Base-by-base conservation (phyloP, 306 rosid genomes). In the Hippophae rhamnoides region DNA sequence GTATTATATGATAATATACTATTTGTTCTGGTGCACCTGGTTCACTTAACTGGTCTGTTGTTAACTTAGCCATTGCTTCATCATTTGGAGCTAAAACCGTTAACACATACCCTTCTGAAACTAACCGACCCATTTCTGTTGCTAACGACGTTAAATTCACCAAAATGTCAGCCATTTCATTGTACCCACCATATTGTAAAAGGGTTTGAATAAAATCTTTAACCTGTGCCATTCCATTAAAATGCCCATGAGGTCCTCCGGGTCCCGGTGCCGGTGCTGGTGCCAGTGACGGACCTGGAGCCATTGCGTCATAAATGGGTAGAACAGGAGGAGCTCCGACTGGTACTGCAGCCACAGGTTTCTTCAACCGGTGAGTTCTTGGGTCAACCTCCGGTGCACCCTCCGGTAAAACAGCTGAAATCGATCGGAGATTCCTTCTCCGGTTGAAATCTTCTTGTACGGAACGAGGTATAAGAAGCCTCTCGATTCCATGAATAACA, bases 221-320 rank as follows among this genome's bases (percentile, higher is more conserved):
- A 31, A 92, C 99, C 61, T 92, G 99, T 0, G 86, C 72, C 84
- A 76, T 81, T 0, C 99, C 99, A 61, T 92, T 86, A 78, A 92
- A 92, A 65, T 93, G 93, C 23, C 72, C 81, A 10, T 44, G 86
- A 0, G 95, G 77, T 0, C 99, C 99, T 1, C 90, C 99, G 5
- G 97, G 99, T 23, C 99, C 96, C 0, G 99, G 99, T 0, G 99
- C 99, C 48, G 96, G 99, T 0, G 99, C 99, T 2, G 99, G 99
- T 3, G 99, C 95, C 0, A 92, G 72, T 0, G 95, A 85, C 0
- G 99, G 99, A 3, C 99, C 96, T 0, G 99, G 99, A 0, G 99
- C 99, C 54, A 93, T 0, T 0, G 99, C 96, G 44, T 88, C 94
- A 72, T 79, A 88, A 63, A 93, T 65, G 1, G 97, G 93, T 0